Conservation (phyloP, 768 basidiomycete genomes). For the Pisolithus tinctorius region DNA sequence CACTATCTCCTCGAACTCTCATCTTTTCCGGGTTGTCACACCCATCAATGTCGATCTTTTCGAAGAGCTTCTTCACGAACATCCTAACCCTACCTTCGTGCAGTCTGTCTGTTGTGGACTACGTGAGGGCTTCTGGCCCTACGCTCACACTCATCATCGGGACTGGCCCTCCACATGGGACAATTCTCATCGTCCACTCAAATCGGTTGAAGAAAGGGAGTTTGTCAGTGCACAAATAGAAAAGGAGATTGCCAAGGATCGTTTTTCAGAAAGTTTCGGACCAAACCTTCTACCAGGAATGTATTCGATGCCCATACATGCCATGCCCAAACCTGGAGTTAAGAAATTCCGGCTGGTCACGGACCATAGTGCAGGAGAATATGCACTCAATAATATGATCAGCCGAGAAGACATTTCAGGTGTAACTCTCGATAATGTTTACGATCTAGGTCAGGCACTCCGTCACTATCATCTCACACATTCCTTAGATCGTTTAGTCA, state of each 20-base stretch:
- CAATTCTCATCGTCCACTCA: conserved; percentile 15
- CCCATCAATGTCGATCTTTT: conserved; percentile 31
- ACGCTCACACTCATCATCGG: conserved; percentile 18
- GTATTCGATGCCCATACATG: conserved; percentile 33
- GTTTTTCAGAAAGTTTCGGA: conserved; percentile 21
- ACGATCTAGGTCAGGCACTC: conserved; percentile 20
- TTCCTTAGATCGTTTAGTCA: background rate
- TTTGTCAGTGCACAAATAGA: conserved; percentile 21
- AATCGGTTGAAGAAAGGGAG: conserved; percentile 1
- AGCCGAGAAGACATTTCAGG: conserved; percentile 12
- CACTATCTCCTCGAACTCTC: conserved; percentile 21
- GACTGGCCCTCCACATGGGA: conserved; percentile 21
- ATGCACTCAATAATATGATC: conserved; percentile 33
- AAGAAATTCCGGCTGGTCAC: conserved; percentile 31
- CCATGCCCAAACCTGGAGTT: conserved; percentile 37
- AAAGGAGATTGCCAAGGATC: background rate
- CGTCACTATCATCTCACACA: accelerated
- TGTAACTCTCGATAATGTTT: conserved; percentile 29
- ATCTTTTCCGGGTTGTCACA: conserved; percentile 31
- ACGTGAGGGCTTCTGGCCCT: conserved; percentile 41
- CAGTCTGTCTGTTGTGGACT: conserved; percentile 26
- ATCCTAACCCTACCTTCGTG: conserved; percentile 35
- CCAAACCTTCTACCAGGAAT: conserved; percentile 32
- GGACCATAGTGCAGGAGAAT: conserved; percentile 31
- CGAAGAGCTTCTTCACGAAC: conserved; percentile 18